Base-by-base conservation (phyloP, 2,329 filamentous ascomycete species). In the Phoma sp. region DNA sequence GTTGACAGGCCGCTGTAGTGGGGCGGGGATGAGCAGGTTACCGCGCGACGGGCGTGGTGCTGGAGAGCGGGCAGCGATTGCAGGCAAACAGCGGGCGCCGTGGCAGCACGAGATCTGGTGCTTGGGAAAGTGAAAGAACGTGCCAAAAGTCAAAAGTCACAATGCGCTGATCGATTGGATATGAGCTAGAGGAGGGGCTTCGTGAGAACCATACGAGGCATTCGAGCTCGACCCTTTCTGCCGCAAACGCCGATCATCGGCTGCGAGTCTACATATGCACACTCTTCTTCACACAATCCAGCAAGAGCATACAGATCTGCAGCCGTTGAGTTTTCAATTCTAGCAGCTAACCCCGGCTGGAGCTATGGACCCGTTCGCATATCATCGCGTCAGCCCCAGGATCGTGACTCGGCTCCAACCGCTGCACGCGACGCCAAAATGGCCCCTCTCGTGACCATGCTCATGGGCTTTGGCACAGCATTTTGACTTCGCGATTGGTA, bases 341-440 rank as follows among this genome's bases (percentile, higher is more conserved):
- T 32, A 32, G 42, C 50, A 32, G 38, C 50, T 32, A 33, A 43
- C 32, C 50, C 50, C 21, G 37, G 50, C 38, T 37, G 20, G 42
- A 53, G 30, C 37, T 47, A 47, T 47, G 30, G 43, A 53, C 30
- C 50, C 42, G 43, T 53, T 53, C 50, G 50, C 42, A 40, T 53
- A 36, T 40, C 42, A n/a, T n/a, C n/a, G n/a, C n/a, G 37, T 53
- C 37, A 53, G 42, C 48, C 42, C 38, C 47, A 14, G 21, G 28
- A 51, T 51, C 39, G 33, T 43, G 47, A 45, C 47, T 51, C 47
- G 46, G 46, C 46, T 49, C 46, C 46, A 48, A 48, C 39, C 47
- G 47, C 47, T 28, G 48, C 51, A 53, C 51, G 51, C 43, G 43
- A 42, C 51, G 51, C 43, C 48, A 43, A 29, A 38, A n/a, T 38